Conservation (phyloP, 2,329 filamentous ascomycete species). For the Tolypocladium amazonense region DNA sequence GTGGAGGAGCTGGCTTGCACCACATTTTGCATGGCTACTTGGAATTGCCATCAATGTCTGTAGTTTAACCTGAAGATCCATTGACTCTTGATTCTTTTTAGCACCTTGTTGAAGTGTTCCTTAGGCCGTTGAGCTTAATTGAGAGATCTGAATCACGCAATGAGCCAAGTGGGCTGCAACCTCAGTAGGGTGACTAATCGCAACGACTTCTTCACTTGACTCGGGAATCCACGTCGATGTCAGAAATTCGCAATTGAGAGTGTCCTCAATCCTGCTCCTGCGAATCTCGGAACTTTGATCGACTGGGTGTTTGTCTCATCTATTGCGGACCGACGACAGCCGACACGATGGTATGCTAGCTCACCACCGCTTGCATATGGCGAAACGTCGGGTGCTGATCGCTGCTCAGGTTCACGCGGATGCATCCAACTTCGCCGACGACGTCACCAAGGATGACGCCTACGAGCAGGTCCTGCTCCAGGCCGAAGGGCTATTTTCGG, state of each 20-base stretch:
- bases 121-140: not conserved
- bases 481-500: constrained; percentile 57
- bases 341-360: not conserved
- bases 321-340: not conserved
- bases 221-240: constrained; percentile 3
- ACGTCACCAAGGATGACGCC: constrained; percentile 59
- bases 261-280: not conserved
- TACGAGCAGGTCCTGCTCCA: constrained; percentile 66
- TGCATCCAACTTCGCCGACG: constrained; percentile 59
- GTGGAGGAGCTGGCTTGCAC: not conserved
- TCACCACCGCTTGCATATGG: not conserved
- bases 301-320: not conserved
- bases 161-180: not conserved
- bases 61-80: not conserved
- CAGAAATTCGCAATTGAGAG: not conserved
- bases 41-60: not conserved
- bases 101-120: not conserved
- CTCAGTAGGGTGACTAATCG: constrained; percentile 5
- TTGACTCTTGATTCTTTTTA: not conserved
- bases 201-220: not conserved
- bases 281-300: not conserved
- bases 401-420: constrained; percentile 60
- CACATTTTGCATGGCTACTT: not conserved
- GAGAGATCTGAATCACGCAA: not conserved
- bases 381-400: not conserved